These are phyloP conservation scores for Coprinopsis sp. DNA, from an alignment of 768 basidiomycete species.

Conservation along the genomic window DNA sequence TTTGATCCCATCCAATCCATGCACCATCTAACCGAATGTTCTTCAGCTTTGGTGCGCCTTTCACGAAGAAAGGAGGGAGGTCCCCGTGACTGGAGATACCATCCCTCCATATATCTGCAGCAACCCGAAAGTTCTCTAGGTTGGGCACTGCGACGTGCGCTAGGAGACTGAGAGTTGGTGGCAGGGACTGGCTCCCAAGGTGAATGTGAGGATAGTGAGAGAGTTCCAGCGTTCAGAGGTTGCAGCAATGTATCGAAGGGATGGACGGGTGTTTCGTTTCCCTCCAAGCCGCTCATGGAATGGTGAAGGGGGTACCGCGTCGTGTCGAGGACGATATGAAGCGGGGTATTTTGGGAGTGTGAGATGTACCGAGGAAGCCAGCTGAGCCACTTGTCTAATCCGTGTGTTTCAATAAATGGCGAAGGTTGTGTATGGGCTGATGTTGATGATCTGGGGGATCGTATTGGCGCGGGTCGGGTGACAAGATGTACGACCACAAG, in stretches of 20 bases:
- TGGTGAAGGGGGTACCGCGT: conserved; percentile 14
- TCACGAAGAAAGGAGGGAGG: conserved; percentile 20
- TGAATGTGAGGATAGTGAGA: conserved; percentile 25
- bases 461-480: conserved; percentile 17
- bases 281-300: conserved; percentile 7
- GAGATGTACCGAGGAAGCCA: conserved; percentile 21
- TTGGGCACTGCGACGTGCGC: conserved; percentile 13
- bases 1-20: conserved; percentile 19
- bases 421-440: conserved; percentile 13
- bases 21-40: conserved; percentile 19
- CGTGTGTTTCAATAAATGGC: conserved; percentile 12
- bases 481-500: conserved; percentile 21
- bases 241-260: not conserved
- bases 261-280: not conserved
- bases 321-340: conserved; percentile 24
- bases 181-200: conserved; percentile 18
- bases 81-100: conserved; percentile 21
- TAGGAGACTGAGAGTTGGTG: conserved; percentile 17
- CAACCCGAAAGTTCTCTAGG: conserved; percentile 16
- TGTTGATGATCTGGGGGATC: conserved; percentile 13
- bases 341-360: conserved; percentile 16
- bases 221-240: conserved; percentile 18
- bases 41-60: conserved; percentile 17
- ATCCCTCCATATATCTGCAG: conserved; percentile 25
- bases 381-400: not conserved